Conservation (phyloP, 345 rosid species). For the Syzygium jambos region DNA sequence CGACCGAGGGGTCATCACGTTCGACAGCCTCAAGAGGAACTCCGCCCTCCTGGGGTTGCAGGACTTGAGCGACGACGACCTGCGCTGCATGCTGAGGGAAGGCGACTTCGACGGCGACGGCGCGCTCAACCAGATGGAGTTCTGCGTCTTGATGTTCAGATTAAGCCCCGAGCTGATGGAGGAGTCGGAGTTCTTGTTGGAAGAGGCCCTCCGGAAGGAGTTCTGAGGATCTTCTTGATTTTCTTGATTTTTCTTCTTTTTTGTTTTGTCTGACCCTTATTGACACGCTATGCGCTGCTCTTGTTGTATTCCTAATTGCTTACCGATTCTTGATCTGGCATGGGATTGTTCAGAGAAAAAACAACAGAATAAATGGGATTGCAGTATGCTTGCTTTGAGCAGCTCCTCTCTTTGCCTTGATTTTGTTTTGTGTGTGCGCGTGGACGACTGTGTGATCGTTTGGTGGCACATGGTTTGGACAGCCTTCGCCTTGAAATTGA, state of each 20-base stretch:
- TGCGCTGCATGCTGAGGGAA: constrained; percentile 54
- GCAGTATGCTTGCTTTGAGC: background rate
- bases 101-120: constrained; percentile 78
- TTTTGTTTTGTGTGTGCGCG: background rate
- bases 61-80: constrained; percentile 66
- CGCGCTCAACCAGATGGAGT: constrained; percentile 81
- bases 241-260: background rate
- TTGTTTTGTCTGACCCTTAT: background rate
- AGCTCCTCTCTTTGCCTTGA: background rate
- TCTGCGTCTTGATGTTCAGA: constrained; percentile 87
- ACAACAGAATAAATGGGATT: background rate
- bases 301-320: background rate
- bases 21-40: constrained; percentile 57
- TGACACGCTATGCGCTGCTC: background rate
- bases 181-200: constrained; percentile 48
- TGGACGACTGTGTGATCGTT: background rate
- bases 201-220: constrained; percentile 54
- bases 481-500: background rate
- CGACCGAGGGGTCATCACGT: constrained; percentile 64
- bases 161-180: constrained; percentile 83
- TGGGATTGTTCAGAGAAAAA: background rate
- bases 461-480: background rate
- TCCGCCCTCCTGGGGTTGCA: constrained; percentile 56
- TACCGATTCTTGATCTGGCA: background rate
- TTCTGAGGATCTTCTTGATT: constrained; percentile 9